phyloP scores from a whole-genome alignment of 1,284 basidiomycete genomes.

The Xerocomus nothofagi region DNA sequence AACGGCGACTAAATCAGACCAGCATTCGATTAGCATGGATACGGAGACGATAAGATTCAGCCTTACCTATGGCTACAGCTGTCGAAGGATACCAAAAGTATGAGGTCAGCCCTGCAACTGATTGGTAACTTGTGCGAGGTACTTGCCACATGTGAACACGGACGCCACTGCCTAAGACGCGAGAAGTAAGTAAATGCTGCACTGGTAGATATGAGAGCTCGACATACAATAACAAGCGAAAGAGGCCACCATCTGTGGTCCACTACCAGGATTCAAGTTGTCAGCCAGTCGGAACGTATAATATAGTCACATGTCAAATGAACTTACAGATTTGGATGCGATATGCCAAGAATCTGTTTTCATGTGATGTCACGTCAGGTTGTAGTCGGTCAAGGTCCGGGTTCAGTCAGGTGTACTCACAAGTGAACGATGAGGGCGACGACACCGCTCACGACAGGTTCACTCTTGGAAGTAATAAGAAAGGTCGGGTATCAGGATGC shows the following conservation, averaged over 20 bases:
- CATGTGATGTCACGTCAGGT: background rate
- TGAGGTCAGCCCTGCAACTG: background rate
- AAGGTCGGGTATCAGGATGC: background rate
- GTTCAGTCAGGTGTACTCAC: background rate
- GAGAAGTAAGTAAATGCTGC: background rate
- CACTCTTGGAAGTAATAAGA: background rate
- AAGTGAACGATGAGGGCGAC: background rate
- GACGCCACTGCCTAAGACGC: background rate
- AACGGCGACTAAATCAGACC: background rate
- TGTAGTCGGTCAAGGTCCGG: background rate
- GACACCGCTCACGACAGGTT: background rate
- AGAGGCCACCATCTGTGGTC: background rate
- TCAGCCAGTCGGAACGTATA: background rate
- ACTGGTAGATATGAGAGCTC: background rate
- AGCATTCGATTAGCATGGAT: background rate
- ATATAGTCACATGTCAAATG: background rate
- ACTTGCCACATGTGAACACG: background rate
- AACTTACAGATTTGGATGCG: conserved; percentile 5
- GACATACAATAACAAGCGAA: background rate
- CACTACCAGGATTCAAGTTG: background rate
- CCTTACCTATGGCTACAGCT: conserved; percentile 1
- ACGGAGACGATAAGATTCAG: background rate
- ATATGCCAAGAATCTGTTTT: conserved; percentile 2
- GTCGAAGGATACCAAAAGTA: background rate
- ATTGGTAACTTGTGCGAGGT: background rate